These are phyloP conservation scores for Saitozyma sp. DNA, from an alignment of 768 basidiomycete genomes.

Conservation along the genomic window DNA sequence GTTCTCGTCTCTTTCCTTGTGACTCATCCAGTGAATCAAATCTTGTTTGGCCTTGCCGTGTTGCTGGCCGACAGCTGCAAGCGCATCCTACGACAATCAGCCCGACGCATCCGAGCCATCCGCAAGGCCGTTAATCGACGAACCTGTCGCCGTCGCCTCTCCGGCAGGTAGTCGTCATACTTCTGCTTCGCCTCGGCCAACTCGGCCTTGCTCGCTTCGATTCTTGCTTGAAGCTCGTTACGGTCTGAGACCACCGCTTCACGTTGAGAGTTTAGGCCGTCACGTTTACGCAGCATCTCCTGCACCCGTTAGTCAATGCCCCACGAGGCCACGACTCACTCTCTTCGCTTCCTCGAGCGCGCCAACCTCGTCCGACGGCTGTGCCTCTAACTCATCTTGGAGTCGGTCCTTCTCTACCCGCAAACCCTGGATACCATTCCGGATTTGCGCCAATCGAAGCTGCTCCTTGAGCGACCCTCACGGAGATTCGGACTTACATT, in stretches of 20 bases:
- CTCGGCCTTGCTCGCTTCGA: slow-evolving; percentile 7
- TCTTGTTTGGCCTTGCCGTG: neutral
- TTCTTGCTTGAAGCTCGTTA: neutral
- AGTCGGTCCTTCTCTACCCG: neutral
- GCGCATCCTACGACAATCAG: neutral
- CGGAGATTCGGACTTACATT: neutral
- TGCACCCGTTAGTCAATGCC: neutral
- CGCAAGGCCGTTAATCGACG: neutral
- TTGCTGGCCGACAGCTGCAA: neutral
- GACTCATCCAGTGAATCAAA: neutral
- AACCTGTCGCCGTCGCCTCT: slow-evolving; percentile 7
- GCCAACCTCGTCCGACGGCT: slow-evolving; percentile 6
- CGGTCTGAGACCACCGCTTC: neutral
- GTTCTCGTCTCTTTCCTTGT: slow-evolving; percentile 3
- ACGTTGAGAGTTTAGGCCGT: neutral
- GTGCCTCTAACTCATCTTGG: neutral
- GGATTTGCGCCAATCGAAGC: slow-evolving; percentile 3
- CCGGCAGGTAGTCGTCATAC: slow-evolving; percentile 12
- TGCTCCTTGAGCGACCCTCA: slow-evolving; percentile 6
- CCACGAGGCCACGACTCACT: slow-evolving; percentile 1
- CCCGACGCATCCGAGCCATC: neutral
- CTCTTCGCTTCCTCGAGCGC: slow-evolving; percentile 6
- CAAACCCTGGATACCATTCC: neutral
- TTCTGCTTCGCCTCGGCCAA: slow-evolving; percentile 1
- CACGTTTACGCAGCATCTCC: neutral